Evolutionary conservation across 352 stramenopile genomes (phyloP), one percentile per base, ranked within the genome.

Genomic region (Phytopythium helicoides): DNA sequence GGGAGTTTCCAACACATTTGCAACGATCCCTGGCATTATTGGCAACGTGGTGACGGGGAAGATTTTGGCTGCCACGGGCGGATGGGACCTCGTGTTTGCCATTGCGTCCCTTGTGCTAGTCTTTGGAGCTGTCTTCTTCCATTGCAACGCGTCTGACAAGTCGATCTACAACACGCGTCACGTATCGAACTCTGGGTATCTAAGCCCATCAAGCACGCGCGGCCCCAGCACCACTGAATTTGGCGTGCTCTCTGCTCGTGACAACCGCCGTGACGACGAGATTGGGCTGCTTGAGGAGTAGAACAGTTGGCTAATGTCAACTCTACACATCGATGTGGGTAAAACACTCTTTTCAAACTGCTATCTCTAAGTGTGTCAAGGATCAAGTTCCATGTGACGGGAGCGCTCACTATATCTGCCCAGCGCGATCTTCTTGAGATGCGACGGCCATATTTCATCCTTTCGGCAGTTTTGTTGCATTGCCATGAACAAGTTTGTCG

Each of bases 1-100:
- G 86, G 86, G 78, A 38, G 72, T 95, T 47, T 93, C 81, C 47
- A 95, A 95, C 58, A 94, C 86, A 25, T 81, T 95, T 45, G 81
- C 73, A 34, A 95, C 86, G 0, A 78, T 95, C 28, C 86, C 86
- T 6, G 86, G 86, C 15, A 92, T 95, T 48, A 55, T 95, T 47
- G 86, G 86, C 16, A 95, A 95, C 58, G 66, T 95, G 18, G 69
- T 93, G 54, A 95, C 86, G 14, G 86, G 86, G 31, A 71, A 80
- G 36, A 94, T 95, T 59, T 67, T 95, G 6, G 65, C 76, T 23
- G 66, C 68, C 19, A 88, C 76, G 5, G 81, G 83, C 1, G 70
- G 70, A 14, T 95, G 86, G 86, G 69, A 95, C 53, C 65, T 95
- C 28, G 86, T 95, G 22, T 95, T 95, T 60, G 70, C 60, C 18